Conservation (phyloP, 2,329 filamentous ascomycete genomes). For the Alternaria sp. region DNA sequence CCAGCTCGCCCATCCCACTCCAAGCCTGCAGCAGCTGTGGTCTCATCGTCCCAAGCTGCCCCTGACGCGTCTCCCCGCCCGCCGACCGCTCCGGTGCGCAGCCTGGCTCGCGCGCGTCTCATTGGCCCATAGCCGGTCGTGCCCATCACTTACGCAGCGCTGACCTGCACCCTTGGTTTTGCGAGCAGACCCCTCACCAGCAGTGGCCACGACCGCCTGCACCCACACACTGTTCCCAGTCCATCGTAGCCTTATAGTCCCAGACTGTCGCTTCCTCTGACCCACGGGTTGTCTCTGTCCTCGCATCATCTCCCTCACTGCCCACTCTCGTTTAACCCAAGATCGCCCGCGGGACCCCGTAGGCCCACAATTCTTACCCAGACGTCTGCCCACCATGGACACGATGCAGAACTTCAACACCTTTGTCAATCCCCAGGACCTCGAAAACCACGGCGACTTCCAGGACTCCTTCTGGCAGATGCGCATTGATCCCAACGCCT, state of each 20-base stretch:
- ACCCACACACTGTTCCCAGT: conserved; percentile 1
- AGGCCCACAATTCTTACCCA: conserved; percentile 9
- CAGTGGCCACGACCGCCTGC: conserved; percentile 14
- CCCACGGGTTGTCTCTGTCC: conserved; percentile 8
- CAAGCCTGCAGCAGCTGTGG: conserved; percentile 1
- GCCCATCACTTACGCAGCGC: conserved; percentile 11
- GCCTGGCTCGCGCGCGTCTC: conserved; percentile 13
- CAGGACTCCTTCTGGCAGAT: conserved; percentile 21
- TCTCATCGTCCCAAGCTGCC: conserved; percentile 4
- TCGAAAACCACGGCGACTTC: conserved; percentile 22
- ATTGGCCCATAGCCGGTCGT: conserved; percentile 17
- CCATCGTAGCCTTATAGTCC: conserved; percentile 9
- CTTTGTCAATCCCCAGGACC: conserved; percentile 28
- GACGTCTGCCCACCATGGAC: conserved; percentile 24
- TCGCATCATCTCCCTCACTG: conserved; percentile 1
- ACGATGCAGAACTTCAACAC: conserved; percentile 21
- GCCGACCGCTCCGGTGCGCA: conserved; percentile 14
- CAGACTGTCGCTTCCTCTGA: conserved; percentile 10
- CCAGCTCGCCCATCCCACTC: conserved; percentile 2
- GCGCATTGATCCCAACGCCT: conserved; percentile 12
- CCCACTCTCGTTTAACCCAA: conserved; percentile 14
- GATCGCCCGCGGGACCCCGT: conserved; percentile 11
- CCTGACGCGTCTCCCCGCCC: conserved; percentile 17
- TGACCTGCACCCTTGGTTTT: conserved; percentile 16
- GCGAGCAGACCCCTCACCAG: conserved; percentile 15